Base-by-base conservation (phyloP, 306 rosid genomes). In the Quercus mongolica region DNA sequence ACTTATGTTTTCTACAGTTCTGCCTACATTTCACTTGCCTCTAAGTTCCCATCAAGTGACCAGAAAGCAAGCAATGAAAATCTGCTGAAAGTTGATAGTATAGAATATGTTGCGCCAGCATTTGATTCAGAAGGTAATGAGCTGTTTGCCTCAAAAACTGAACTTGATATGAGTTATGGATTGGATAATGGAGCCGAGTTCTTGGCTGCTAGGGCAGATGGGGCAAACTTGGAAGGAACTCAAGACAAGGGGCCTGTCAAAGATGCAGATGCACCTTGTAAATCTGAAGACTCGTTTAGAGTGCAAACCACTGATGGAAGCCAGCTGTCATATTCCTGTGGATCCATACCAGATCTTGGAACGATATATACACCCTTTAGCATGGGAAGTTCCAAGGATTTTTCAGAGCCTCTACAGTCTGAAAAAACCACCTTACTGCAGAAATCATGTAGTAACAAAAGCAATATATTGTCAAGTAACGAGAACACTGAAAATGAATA, bases 21-120 rank as follows among this genome's bases (percentile, higher is more conserved):
- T 0, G 97, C 98, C 3, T 94, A 74, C 65, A 85, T 94, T 88
- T 77, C 89, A n/a, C 92, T 92, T 56, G 87, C 87, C 5, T 85
- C 97, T 0, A 80, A 10, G 57, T 94, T 84, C 54, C 92, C 97
- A 1, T 57, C 73, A 20, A 30, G 33, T 21, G 65, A 63, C 25
- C 61, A 55, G 56, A 54, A 38, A 62, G 57, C 74, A 80, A 25
- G 56, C 57, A 65, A 56, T 5, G 71, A 56, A 11, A 41, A 41
- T 25, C 1, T 4, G 2, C 59, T 20, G 10, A 20, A 23, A 6
- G 13, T 3, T 18, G 75, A 46, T 23, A 73, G 18, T 30, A 73
- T 78, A 26, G 75, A 81, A 72, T 79, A 59, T 12, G 19, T 25
- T 17, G 15, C 3, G 20, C 38, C 78, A 9, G 56, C 17, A 20